Base-by-base conservation (phyloP, 106 monocot species). In the Gastrodia elata region DNA sequence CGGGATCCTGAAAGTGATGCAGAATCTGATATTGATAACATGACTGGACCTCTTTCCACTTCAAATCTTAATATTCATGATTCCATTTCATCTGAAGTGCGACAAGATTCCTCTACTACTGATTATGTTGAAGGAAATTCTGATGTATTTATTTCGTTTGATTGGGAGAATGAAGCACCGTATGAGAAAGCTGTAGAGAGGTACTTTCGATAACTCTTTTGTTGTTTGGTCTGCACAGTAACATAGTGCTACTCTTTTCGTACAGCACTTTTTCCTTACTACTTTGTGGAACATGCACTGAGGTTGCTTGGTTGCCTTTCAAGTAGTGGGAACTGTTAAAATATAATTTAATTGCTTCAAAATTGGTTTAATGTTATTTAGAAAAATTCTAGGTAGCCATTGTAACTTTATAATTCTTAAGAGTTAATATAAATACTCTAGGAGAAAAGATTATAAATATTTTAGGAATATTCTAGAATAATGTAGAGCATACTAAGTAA, bases 131-230 rank as follows among this genome's bases (percentile, higher is more conserved):
- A 80, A 65, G 16, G 77, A 74, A 83, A 84, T 65, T 71, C 80
- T n/a, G 77, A 65, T n/a, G 38, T 38, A 75, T 86, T 81, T 74
- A 68, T 97, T 83, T 90, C 92, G 61, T 87, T 92, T 84, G 92
- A 97, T 64, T 94, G 84, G 83, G 92, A 97, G 55, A 90, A 92
- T 77, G 96, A 97, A 84, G 86, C 73, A 27, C 88, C 96, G 30
- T 90, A 88, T 77, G 81, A 86, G 76, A 88, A 90, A 77, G 90
- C 88, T 74, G 92, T 92, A 15, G 86, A 90, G 42, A 91, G 87
- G 96, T 96, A 75, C 35, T 30, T 33, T 42, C 71, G 5, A 73
- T 39, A 26, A 22, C 38, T 27, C 38, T 38, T 59, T 16, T 36
- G 28, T 35, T 38, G 10, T 65, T 52, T 49, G 22, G 20, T 30